These are phyloP conservation scores for Nitzschia sp. DNA, from an alignment of 108 stramenopile genomes.

Conservation along the genomic window DNA sequence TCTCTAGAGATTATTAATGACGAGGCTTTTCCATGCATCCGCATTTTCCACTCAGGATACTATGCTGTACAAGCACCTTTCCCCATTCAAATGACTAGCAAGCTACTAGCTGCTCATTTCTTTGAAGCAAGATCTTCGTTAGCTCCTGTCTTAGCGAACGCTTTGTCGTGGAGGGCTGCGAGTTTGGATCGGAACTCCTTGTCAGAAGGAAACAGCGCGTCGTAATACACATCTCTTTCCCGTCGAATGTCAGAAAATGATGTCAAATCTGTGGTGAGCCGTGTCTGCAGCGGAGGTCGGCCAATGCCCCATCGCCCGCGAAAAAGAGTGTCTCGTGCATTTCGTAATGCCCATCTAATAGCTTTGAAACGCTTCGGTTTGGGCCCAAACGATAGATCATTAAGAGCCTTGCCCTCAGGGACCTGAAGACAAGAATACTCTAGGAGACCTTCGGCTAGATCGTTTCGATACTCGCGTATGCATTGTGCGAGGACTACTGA, in stretches of 20 bases:
- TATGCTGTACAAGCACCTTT: no score
- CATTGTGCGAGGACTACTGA: constrained; percentile 53
- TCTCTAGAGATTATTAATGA: no score
- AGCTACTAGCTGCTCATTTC: no score
- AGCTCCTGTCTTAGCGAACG: not conserved
- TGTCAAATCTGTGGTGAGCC: constrained; percentile 53
- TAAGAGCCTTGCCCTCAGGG: constrained; percentile 71
- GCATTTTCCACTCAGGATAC: no score
- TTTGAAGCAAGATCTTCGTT: no score
- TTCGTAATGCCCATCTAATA: constrained; percentile 35
- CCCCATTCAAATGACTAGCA: no score
- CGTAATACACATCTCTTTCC: constrained; percentile 50
- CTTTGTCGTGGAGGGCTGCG: not conserved
- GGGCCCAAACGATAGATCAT: constrained; percentile 77
- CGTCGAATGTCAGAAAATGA: constrained; percentile 60
- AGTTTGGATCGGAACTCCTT: constrained; percentile 26
- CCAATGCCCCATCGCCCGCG: constrained; percentile 70
- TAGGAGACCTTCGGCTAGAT: constrained; percentile 37
- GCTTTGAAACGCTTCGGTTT: constrained; percentile 24
- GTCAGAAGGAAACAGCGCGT: constrained; percentile 47
- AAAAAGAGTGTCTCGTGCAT: constrained; percentile 51
- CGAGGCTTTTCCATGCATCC: no score
- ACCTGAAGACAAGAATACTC: constrained; percentile 63
- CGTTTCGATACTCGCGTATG: constrained; percentile 21
- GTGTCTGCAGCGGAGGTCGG: constrained; percentile 56